Base-by-base conservation (phyloP, 1,284 basidiomycete genomes). In the Sanghuangporus weigelae region DNA sequence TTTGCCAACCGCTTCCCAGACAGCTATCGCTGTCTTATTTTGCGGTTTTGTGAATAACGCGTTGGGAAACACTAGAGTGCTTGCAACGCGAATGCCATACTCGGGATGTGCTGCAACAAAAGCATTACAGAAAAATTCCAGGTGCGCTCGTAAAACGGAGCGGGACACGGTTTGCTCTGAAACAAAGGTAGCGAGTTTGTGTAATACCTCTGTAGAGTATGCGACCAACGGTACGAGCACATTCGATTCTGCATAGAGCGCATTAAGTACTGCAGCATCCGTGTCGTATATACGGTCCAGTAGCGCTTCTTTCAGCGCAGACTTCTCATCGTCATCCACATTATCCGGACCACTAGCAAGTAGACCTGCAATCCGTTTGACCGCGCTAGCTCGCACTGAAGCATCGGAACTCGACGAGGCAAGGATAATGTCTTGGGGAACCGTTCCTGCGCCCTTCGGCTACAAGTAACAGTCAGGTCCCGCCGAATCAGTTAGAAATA, bases 1-100 rank as follows among this genome's bases (percentile, higher is more conserved):
- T 7, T 73, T 67, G 26, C 74, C 74, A 26, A 92, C 70, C 12
- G 81, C 73, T 63, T 85, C 83, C 92, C 92, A 94, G 0, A 86
- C 83, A 26, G 80, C 71, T 35, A 81, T 78, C 0, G 83, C 79
- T 0, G 85, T 86, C 68, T 84, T 86, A 66, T 86, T 83, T 54
- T 85, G 81, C 3, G 87, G 76, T 69, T 90, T 91, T 4, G 87
- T 87, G 66, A 84, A 87, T 12, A 96, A 73, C 19, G 96, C 74
- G 68, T 86, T 84, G 0, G 90, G 89, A 71, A 93, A 89, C 55
- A 95, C 73, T 1, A 90, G 72, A 21, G 76, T 73, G 68, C 85
- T 77, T 67, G 93, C 86, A 8, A 89, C 74, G 3, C 78, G 72
- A 31, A 79, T 72, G 11, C 75, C 69, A 0, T 76, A 63, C 0